Percentiles rank a stretch among this genome's conserved stretches.
These are phyloP conservation scores for Podila minutissima DNA, from an alignment of 192 early-diverging fungal genomes.

Conservation along the genomic window DNA sequence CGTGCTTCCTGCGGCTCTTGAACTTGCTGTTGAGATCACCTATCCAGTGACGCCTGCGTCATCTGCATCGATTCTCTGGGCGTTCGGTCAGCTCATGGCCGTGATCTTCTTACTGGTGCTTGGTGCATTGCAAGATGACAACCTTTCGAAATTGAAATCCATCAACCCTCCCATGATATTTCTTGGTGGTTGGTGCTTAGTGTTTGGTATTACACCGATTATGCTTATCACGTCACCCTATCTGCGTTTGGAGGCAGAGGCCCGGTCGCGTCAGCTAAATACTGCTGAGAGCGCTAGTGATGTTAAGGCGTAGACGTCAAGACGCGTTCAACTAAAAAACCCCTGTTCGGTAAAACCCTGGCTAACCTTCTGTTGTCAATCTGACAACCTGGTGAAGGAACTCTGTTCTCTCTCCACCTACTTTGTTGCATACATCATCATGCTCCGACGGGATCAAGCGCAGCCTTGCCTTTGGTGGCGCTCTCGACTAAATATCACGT, in stretches of 20 bases:
- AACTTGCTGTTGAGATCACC: constrained; percentile 41
- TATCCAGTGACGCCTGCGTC: constrained; percentile 49
- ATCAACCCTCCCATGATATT: constrained; percentile 34
- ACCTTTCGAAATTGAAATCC: background rate
- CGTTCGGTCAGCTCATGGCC: constrained; percentile 36
- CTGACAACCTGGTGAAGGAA: too few species aligned
- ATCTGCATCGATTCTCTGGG: constrained; percentile 47
- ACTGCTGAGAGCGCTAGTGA: too few species aligned
- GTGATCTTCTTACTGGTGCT: constrained; percentile 26
- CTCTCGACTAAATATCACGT: background rate
- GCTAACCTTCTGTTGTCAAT: too few species aligned
- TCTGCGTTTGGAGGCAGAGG: constrained; percentile 24
- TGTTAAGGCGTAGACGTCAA: too few species aligned
- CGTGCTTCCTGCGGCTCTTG: constrained; percentile 33
- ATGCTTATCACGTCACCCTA: constrained; percentile 18
- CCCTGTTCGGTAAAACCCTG: too few species aligned
- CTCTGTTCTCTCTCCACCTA: constrained; percentile 16
- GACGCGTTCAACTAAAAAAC: too few species aligned
- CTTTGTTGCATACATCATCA: constrained; percentile 49
- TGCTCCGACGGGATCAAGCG: constrained; percentile 52
- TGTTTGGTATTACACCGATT: constrained; percentile 15
- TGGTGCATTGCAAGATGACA: constrained; percentile 9
- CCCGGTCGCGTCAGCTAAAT: background rate
- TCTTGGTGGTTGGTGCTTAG: constrained; percentile 11
- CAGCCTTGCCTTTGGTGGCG: constrained; percentile 53